phyloP scores from a whole-genome alignment of 1,284 basidiomycete genomes.

The Athelia sp. region DNA sequence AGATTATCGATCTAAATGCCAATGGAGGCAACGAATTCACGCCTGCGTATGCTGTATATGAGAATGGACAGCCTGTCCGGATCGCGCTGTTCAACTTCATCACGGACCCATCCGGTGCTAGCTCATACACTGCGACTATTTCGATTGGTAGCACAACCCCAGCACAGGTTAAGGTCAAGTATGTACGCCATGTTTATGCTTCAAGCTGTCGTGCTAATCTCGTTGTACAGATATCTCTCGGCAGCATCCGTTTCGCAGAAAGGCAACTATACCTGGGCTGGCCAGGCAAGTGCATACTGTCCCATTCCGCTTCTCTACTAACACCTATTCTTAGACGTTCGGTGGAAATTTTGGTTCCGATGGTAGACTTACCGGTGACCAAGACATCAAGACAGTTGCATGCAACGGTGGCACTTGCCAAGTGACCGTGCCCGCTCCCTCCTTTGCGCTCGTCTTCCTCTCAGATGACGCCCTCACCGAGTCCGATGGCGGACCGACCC shows the following conservation, averaged over 20 bases:
- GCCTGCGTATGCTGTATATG: conserved; percentile 51
- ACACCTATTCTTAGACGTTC: conserved; percentile 36
- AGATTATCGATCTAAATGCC: conserved; percentile 36
- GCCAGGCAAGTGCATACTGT: conserved; percentile 21
- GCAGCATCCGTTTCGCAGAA: conserved; percentile 41
- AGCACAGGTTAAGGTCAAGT: conserved; percentile 35
- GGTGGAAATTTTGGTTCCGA: conserved; percentile 44
- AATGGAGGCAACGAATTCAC: conserved; percentile 33
- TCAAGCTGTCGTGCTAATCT: not conserved
- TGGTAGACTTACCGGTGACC: conserved; percentile 39
- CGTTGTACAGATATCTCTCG: conserved; percentile 24
- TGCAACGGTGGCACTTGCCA: conserved; percentile 41
- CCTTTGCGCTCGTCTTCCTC: conserved; percentile 52
- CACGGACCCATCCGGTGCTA: conserved; percentile 30
- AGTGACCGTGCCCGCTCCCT: conserved; percentile 47
- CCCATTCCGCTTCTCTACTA: not conserved
- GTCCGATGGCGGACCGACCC: conserved; percentile 23
- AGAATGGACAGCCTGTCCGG: conserved; percentile 36
- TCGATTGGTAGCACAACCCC: conserved; percentile 32
- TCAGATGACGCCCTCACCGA: conserved; percentile 30
- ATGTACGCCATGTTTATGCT: conserved; percentile 10
- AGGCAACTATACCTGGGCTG: conserved; percentile 51
- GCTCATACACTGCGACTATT: conserved; percentile 27
- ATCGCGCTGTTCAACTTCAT: conserved; percentile 50
- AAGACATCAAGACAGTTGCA: conserved; percentile 33